These are phyloP conservation scores for Conidiobolus incongruus DNA, from an alignment of 371 early-diverging fungal genomes.

Conservation along the genomic window DNA sequence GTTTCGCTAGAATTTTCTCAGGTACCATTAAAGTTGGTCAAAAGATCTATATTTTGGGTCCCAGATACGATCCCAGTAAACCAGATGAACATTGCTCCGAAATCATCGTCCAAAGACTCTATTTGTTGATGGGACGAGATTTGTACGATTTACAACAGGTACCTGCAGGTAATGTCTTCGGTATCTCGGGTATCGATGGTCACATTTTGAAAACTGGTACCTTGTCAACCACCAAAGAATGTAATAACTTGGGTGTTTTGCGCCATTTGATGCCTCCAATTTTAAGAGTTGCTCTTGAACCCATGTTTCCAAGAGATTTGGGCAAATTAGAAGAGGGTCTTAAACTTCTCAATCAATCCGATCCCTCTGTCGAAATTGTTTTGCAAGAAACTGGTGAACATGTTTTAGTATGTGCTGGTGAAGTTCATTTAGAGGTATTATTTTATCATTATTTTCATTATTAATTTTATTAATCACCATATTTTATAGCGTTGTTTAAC, in stretches of 20 bases:
- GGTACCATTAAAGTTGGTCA: conserved; percentile 78
- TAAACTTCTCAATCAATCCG: conserved; percentile 73
- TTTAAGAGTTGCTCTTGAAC: conserved; percentile 90
- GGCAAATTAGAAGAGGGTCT: conserved; percentile 65
- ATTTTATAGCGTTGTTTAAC: conserved; percentile 82
- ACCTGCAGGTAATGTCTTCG: conserved; percentile 89
- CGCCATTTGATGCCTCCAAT: conserved; percentile 44
- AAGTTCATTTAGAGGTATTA: conserved; percentile 89
- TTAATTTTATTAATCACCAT: too few relatives aligned
- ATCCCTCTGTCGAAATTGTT: conserved; percentile 79
- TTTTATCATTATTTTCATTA: too few relatives aligned
- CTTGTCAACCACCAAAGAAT: conserved; percentile 27
- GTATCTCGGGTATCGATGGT: conserved; percentile 76
- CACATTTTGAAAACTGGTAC: conserved; percentile 83
- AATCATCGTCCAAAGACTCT: conserved; percentile 50
- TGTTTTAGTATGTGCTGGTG: conserved; percentile 87
- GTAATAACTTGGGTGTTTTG: conserved; percentile 7
- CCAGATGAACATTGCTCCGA: conserved; percentile 42
- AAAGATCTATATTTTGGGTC: conserved; percentile 67
- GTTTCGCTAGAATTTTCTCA: conserved; percentile 82
- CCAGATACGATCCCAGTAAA: conserved; percentile 58
- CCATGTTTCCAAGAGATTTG: conserved; percentile 43
- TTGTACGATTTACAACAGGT: conserved; percentile 58
- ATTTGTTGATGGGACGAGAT: conserved; percentile 91
- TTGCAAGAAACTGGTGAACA: conserved; percentile 90